Evolutionary conservation across 176 grass and related monocot genomes (phyloP), one percentile per base, ranked within the genome.

Genomic region (Elymus sibiricus): DNA sequence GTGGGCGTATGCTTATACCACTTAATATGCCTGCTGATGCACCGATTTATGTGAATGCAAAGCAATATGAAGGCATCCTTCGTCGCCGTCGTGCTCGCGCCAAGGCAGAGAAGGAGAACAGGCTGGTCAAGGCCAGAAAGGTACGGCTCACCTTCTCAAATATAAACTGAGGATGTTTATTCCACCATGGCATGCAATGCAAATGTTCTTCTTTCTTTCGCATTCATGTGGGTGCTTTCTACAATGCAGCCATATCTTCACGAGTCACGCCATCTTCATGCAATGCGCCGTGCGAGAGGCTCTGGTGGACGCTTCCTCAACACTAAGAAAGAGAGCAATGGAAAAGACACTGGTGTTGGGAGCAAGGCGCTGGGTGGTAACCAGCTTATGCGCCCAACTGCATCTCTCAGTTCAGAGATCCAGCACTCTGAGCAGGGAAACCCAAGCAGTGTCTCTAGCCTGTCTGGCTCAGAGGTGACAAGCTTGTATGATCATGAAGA

Each of bases 251-350:
- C 92, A 75, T 99, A 99, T 84, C 90, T 96, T 31, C 97, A 99
- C 3, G 97, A 96, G 72, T 99, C 94, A 6, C 90, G 97, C 35
- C 97, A 99, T 83, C 97, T 86, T 67, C 97, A 99, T 51, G 97
- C 97, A 34, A 88, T 96, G 88, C 94, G 97, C 42, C 94, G 97
- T 5, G 90, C 75, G 60, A 89, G 97, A 81, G 97, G 94, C 80
- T 86, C 88, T 5, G 94, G 97, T 16, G 97, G 97, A 64, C 97
- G 97, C 29, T 99, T 99, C 86, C 83, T 96, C 37, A 99, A 96
- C 86, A 93, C 88, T 17, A 96, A 96, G 88, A 90, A 85, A 58
- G 82, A 91, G 62, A 47, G 37, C 53, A 55, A 29, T 2, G 76
- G 38, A 26, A 85, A 92, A 72, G 80, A 68, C 27, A 37, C 71